Conservation (phyloP, 2,329 filamentous ascomycete species). For the Sporothrix humicola region DNA sequence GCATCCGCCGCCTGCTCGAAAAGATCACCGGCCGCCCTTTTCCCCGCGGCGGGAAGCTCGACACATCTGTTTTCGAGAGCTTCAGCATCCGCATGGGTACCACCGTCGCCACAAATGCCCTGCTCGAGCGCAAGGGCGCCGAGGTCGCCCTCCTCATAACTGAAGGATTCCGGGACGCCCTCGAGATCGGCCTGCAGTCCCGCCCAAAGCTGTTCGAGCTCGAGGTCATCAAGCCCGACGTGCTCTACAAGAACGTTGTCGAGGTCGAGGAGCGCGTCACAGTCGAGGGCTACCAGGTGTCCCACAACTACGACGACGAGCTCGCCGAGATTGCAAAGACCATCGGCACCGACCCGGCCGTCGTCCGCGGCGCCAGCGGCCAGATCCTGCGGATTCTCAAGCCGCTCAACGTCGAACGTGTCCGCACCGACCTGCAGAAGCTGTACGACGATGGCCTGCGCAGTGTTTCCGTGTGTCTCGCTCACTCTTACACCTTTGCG, state of each 20-base stretch:
- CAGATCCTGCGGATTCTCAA: conserved; percentile 53
- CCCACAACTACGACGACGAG: conserved; percentile 56
- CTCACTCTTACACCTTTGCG: conserved; percentile 37
- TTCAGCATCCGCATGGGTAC: conserved; percentile 79
- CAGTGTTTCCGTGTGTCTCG: conserved; percentile 54
- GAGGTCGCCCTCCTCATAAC: conserved; percentile 86
- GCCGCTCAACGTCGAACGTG: conserved; percentile 62
- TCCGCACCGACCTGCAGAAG: conserved; percentile 63
- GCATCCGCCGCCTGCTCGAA: conserved; percentile 60
- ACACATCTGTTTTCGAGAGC: conserved; percentile 13
- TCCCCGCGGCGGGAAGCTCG: conserved; percentile 62
- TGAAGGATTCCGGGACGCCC: conserved; percentile 83
- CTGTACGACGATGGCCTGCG: conserved; percentile 61
- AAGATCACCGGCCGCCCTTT: conserved; percentile 56
- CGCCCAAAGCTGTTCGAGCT: conserved; percentile 92
- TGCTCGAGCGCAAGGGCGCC: conserved; percentile 89
- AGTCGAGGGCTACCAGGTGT: conserved; percentile 61
- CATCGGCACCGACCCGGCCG: conserved; percentile 43
- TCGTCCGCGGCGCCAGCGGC: conserved; percentile 58
- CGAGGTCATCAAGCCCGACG: conserved; percentile 82
- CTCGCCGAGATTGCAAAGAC: conserved; percentile 69
- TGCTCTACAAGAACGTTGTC: conserved; percentile 80
- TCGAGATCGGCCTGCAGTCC: conserved; percentile 88
- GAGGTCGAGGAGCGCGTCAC: conserved; percentile 91
- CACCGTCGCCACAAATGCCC: conserved; percentile 89